Evolutionary conservation across 2,329 filamentous ascomycete species (phyloP).

Genomic region (Ophiosphaerella herpotricha): DNA sequence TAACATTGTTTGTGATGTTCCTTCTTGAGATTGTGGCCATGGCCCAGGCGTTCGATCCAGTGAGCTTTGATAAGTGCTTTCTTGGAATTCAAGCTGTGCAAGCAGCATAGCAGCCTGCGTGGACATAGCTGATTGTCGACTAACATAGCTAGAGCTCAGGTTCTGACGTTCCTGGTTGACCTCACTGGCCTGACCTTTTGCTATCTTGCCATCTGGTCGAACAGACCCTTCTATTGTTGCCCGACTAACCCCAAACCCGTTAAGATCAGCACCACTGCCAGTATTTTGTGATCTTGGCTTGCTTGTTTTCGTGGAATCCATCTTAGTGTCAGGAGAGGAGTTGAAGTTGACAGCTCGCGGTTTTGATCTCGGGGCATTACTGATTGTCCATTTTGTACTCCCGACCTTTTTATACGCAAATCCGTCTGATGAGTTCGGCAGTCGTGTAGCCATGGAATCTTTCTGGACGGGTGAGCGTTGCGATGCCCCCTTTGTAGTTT

Average conservation of each 20-base stretch:
- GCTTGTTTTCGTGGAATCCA: not conserved
- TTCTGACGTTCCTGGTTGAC: slow-evolving; percentile 1
- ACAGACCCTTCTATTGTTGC: no score
- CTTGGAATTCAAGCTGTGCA: slow-evolving; percentile 41
- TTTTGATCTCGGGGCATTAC: slow-evolving; percentile 14
- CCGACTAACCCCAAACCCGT: no score
- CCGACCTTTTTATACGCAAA: slow-evolving; percentile 32
- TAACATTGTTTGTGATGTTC: slow-evolving; percentile 19
- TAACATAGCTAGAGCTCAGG: slow-evolving; percentile 5
- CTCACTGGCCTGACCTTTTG: not conserved
- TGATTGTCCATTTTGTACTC: slow-evolving; percentile 8
- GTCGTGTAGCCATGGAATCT: slow-evolving; percentile 27
- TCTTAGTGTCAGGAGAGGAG: slow-evolving; percentile 23
- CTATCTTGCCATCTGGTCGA: not conserved
- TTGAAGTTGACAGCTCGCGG: slow-evolving; percentile 30
- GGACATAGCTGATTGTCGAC: slow-evolving; percentile 34
- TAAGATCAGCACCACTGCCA: not conserved
- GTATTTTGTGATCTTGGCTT: not conserved
- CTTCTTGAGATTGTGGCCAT: slow-evolving; percentile 20
- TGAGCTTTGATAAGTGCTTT: slow-evolving; percentile 26
- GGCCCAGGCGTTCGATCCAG: slow-evolving; percentile 16
- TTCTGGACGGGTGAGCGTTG: slow-evolving; percentile 6
- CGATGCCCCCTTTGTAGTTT: not conserved
- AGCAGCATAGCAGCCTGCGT: slow-evolving; percentile 44
- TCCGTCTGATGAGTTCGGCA: slow-evolving; percentile 28